Percentiles rank a stretch among this genome's conserved stretches.
phyloP scores from a whole-genome alignment of 805 yeast species.

The Wickerhamiella kazuoi region DNA sequence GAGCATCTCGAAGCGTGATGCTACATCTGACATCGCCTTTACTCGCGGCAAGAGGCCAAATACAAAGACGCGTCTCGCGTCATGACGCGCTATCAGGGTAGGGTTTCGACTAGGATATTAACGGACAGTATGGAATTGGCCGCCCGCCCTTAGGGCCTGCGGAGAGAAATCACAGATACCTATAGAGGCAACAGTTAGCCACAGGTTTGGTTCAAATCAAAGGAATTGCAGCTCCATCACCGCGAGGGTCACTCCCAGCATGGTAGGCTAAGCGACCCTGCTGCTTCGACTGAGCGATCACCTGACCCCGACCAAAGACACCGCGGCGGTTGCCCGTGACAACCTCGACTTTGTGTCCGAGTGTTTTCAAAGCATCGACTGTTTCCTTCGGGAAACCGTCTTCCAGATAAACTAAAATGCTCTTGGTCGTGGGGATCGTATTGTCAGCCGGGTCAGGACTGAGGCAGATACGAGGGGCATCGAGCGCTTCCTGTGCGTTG shows the following conservation, averaged over 20 bases:
- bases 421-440: conserved; percentile 42
- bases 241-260: conserved; percentile 66
- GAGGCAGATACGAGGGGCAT: conserved; percentile 56
- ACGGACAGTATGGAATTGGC: too few species aligned
- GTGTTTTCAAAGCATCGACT: conserved; percentile 26
- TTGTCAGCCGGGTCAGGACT: conserved; percentile 43
- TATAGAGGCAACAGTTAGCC: too few species aligned
- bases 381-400: conserved; percentile 38
- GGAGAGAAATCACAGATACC: too few species aligned
- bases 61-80: too few species aligned
- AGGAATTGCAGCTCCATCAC: conserved; percentile 68
- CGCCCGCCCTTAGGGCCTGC: too few species aligned
- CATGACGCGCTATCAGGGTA: too few species aligned
- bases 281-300: conserved; percentile 31
- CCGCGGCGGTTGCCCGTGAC: conserved; percentile 28
- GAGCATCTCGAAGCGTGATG: neutral
- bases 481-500: conserved; percentile 57
- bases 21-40: neutral
- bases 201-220: conserved; percentile 17
- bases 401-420: conserved; percentile 45
- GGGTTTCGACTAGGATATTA: too few species aligned
- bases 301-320: conserved; percentile 49
- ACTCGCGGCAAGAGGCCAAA: too few species aligned
- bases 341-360: conserved; percentile 42
- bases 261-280: conserved; percentile 32